Base-by-base conservation (phyloP, 1,284 basidiomycete species). In the Cystobasidiaceae sp. region DNA sequence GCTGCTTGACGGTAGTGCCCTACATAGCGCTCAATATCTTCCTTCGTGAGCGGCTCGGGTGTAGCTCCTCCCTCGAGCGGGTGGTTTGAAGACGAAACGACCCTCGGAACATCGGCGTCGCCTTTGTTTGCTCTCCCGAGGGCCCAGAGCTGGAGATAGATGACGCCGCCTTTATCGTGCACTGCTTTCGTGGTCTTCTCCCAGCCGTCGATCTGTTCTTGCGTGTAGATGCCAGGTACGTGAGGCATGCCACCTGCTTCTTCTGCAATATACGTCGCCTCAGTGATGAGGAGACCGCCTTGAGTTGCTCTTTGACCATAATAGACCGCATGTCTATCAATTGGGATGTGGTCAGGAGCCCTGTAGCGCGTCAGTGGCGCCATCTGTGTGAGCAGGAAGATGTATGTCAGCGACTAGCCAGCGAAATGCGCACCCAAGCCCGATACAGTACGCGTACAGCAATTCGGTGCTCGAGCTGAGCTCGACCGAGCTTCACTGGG, bases 71-170 rank as follows among this genome's bases (percentile, higher is more conserved):
- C 80, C n/a, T 77, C 74, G n/a, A 81, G 64, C 1, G 75, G 78
- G 73, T 52, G 46, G 19, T 49, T 78, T 73, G 66, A 77, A 68
- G 70, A 80, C 49, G 73, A 78, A 3, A 79, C 78, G 66, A 77
- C 80, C 76, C 71, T 72, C 1, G 66, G 68, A 8, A 63, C 65
- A 50, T 74, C 75, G 13, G 73, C 68, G 50, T 75, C 70, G 8
- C 74, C 71, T 4, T 75, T 63, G 2, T 79, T 79, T 1, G 77
- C 74, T 17, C 81, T 75, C 3, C 81, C 82, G 25, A 81, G 72
- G 0, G 81, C 80, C 82, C 81, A 82, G 0, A 83, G 74, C 70
- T 85, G 83, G 3, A 77, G 28, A 71, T 77, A 82, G 66, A 84
- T 80, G 71, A 73, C 76, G 0, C 78, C 80, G 6, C 76, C 79